phyloP scores from a whole-genome alignment of 441 rosid genomes.

The Erodium trifolium region DNA sequence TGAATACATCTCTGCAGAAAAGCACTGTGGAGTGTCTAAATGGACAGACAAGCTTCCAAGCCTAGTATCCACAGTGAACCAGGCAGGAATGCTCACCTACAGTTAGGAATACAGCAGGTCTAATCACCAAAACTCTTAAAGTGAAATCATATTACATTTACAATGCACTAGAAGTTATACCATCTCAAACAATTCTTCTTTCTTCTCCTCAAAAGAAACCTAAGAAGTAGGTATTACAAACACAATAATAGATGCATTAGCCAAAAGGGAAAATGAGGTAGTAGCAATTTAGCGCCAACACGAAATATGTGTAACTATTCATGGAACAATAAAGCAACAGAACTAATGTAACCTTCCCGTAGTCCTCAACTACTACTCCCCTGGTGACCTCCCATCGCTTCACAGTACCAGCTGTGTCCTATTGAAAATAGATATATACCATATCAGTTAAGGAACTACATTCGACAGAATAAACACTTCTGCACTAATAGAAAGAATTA shows the following conservation, averaged over 20 bases:
- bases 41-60: conserved; percentile 95
- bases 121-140: neutral
- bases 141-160: conserved; percentile 2
- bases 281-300: neutral
- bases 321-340: neutral
- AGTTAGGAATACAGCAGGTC: neutral
- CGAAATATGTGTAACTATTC: neutral
- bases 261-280: neutral
- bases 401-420: conserved; percentile 90
- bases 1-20: conserved; percentile 98
- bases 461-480: neutral
- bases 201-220: conserved; percentile 90
- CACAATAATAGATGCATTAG: conserved; percentile 7
- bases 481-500: neutral
- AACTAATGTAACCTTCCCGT: conserved; percentile 57
- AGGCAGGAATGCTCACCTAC: conserved; percentile 92
- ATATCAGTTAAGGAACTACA: neutral
- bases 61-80: conserved; percentile 95
- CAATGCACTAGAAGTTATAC: conserved; percentile 27
- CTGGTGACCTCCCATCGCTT: conserved; percentile 94
- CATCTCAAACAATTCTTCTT: conserved; percentile 87
- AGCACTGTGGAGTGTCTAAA: conserved; percentile 98
- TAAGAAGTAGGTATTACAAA: conserved; percentile 26
- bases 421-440: conserved; percentile 17
- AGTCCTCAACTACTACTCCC: conserved; percentile 83